Evolutionary conservation across 2,329 filamentous ascomycete species (phyloP), one percentile per base, ranked within the genome.

Genomic region (Ceratocystis diversiconidia): DNA sequence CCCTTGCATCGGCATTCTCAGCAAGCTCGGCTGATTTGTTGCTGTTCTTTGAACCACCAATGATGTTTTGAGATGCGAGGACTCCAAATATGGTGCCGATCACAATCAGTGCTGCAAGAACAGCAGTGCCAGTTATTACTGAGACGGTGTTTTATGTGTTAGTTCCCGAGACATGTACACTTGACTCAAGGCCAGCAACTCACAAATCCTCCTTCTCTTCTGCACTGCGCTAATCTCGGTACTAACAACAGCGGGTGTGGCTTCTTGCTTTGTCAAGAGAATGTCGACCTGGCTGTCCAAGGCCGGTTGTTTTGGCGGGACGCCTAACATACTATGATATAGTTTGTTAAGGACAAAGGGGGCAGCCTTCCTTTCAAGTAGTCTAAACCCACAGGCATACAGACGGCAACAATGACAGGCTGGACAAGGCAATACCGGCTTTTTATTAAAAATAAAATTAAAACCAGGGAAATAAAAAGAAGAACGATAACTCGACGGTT

Each of bases 41-140:
- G 43, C 22, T 63, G 19, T 41, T 41, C 36, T 41, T 41, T 41
- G 60, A 61, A n/a, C 28, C 28, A 10, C 63, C 32, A 19, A 68
- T 64, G 12, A 64, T 48, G 4, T 66, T 63, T 25, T 67, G 63
- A 2, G 63, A 63, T 15, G 57, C 65, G 28, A 68, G 64, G 7
- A 67, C 52, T 8, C 67, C 67, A 28, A 68, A 44, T 22, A 64
- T 41, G 28, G 59, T 50, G 19, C 61, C 66, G 41, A 63, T 61
- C 6, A 66, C 28, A 50, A 65, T 63, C 22, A 44, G 28, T 32
- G 28, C 62, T 32, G 55, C 61, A 15, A 67, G 22, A 44, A 67
- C 52, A 6, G 19, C 66, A 41, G 65, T 22, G 28, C 64, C 64
- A 22, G 36, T 55, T 28, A 65, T 46, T 32, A 65, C 59, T 65